Percentiles rank a stretch among this genome's conserved stretches.
phyloP scores from a whole-genome alignment of 2,329 filamentous ascomycete genomes.

The Didymella glomerata region DNA sequence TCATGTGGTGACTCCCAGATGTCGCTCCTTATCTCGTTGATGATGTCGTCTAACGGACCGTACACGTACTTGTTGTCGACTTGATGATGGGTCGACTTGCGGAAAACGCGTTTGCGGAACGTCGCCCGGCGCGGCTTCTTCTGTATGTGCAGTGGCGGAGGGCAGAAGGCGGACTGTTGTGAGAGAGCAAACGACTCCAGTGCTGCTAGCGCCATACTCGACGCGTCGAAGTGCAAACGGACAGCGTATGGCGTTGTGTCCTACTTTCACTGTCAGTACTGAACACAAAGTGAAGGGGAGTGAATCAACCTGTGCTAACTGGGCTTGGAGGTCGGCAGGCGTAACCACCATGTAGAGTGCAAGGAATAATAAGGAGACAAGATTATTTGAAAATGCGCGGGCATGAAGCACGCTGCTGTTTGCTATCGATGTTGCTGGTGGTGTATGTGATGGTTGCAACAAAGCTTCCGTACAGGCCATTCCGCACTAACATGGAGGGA shows the following conservation, averaged over 20 bases:
- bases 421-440: conserved; percentile 12
- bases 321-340: not conserved
- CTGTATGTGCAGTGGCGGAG: conserved; percentile 42
- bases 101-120: conserved; percentile 37
- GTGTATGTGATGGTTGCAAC: not conserved
- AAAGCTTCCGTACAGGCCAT: not conserved
- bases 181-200: conserved; percentile 21
- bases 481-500: not conserved
- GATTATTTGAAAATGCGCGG: no score
- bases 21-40: conserved; percentile 43
- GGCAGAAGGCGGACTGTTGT: conserved; percentile 30
- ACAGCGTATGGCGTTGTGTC: conserved; percentile 18
- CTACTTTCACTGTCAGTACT: conserved; percentile 18
- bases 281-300: conserved; percentile 4
- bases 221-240: conserved; percentile 19
- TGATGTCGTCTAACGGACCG: conserved; percentile 48
- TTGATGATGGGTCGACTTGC: conserved; percentile 31
- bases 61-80: conserved; percentile 17
- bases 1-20: conserved; percentile 37
- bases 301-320: not conserved
- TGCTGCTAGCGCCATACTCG: conserved; percentile 27
- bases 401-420: not conserved
- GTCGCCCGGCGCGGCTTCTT: conserved; percentile 40
- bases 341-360: not conserved
- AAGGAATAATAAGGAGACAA: conserved; percentile 1